Evolutionary conservation across 148 eudicot genomes (phyloP).

Genomic region (Camellia sinensis): DNA sequence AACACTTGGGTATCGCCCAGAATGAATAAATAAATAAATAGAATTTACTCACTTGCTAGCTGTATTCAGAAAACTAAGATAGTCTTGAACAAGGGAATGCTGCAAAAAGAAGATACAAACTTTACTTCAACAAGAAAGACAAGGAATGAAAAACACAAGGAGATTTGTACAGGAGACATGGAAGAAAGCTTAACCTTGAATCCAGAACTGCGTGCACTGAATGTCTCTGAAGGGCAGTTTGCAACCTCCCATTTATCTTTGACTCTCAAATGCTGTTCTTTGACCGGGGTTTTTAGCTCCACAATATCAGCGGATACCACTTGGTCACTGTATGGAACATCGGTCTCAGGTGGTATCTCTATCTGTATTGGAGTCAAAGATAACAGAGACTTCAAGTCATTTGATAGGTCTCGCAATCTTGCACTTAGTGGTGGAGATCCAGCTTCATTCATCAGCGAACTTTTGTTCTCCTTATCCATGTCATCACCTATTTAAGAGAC

Average conservation of each 20-base stretch:
- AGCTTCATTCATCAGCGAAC: conserved; percentile 11
- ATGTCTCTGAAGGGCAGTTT: conserved; percentile 51
- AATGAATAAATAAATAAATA: background rate
- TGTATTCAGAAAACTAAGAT: conserved; percentile 59
- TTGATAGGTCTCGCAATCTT: conserved; percentile 53
- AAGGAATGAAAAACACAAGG: background rate
- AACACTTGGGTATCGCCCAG: background rate
- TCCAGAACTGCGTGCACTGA: conserved; percentile 42
- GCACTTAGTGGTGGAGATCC: conserved; percentile 74
- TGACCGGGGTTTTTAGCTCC: conserved; percentile 64
- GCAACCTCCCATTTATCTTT: conserved; percentile 28
- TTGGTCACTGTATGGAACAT: conserved; percentile 25
- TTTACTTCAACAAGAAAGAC: background rate
- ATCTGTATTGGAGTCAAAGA: conserved; percentile 51
- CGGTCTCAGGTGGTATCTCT: conserved; percentile 29
- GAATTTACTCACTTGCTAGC: conserved; percentile 72
- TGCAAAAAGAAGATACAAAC: conserved; percentile 23
- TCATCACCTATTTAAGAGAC: conserved; percentile 8
- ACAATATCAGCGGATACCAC: conserved; percentile 28
- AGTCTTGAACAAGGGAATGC: conserved; percentile 68
- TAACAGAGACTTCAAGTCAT: conserved; percentile 54
- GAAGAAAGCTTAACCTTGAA: conserved; percentile 54
- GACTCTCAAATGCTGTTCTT: conserved; percentile 10
- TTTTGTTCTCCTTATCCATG: conserved; percentile 52
- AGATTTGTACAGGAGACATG: background rate